Conservation (phyloP, 139 green algal species). For the Parachlorella kessleri region DNA sequence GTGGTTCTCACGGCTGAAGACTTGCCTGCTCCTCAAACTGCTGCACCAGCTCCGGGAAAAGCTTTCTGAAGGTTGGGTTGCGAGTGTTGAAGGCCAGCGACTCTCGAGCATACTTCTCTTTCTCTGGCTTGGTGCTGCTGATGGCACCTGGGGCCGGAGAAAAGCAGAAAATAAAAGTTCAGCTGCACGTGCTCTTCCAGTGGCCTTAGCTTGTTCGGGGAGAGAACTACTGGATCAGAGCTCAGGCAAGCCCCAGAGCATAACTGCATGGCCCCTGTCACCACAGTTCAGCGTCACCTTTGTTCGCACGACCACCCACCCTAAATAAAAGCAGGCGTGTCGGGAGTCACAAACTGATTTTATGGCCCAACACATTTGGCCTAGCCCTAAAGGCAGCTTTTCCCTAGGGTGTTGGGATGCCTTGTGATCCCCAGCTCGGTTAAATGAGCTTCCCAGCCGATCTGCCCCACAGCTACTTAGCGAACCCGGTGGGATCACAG, state of each 20-base stretch:
- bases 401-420: no score
- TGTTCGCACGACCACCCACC: no score
- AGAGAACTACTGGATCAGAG: background rate
- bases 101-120: conserved; percentile 55
- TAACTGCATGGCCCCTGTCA: background rate
- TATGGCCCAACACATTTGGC: no score
- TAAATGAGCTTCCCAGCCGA: no score
- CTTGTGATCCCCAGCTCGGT: no score
- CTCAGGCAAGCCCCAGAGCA: background rate
- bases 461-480: no score
- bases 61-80: conserved; percentile 73
- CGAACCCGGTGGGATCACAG: background rate
- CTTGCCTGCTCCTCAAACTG: conserved; percentile 38
- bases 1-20: no score
- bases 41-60: conserved; percentile 78
- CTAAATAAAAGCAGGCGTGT: no score
- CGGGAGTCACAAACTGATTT: no score
- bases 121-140: conserved; percentile 40
- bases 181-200: no score
- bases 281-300: background rate
- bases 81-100: conserved; percentile 73
- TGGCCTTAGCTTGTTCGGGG: background rate
- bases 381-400: no score
- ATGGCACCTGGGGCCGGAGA: conserved; percentile 40
- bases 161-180: background rate